A percentile compares a stretch with the other conserved stretches of the same genome.
phyloP scores from a whole-genome alignment of 140 eudicot species.

The Flaveria floridana region DNA sequence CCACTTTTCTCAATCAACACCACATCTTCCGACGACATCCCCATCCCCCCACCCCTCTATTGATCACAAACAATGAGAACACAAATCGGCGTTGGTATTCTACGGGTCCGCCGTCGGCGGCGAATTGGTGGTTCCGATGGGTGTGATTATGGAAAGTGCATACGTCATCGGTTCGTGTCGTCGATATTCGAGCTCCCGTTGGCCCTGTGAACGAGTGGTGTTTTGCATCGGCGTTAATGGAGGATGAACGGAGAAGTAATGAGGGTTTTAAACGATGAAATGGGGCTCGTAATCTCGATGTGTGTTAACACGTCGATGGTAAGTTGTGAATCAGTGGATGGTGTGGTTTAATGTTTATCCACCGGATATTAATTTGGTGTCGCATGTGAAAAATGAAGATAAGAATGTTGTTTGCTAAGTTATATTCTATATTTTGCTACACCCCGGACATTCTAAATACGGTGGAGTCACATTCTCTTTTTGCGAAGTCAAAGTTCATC shows the following conservation, averaged over 20 bases:
- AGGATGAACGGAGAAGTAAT: not conserved
- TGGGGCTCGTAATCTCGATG: not conserved
- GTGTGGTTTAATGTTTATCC: too few relatives aligned
- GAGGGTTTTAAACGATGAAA: not conserved
- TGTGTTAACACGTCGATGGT: not conserved
- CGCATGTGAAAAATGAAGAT: too few relatives aligned
- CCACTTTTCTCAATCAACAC: constrained; percentile 58
- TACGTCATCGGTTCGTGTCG: not conserved
- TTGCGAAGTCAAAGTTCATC: too few relatives aligned
- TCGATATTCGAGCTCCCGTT: constrained; percentile 3
- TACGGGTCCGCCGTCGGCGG: constrained; percentile 32
- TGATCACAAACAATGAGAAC: not conserved
- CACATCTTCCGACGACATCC: constrained; percentile 64
- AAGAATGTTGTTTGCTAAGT: too few relatives aligned
- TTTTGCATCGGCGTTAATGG: constrained; percentile 24
- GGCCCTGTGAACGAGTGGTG: not conserved
- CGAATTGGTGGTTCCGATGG: constrained; percentile 21
- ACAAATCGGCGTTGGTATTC: not conserved
- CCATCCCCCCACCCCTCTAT: constrained; percentile 36
- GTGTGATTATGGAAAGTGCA: not conserved
- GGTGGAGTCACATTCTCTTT: too few relatives aligned
- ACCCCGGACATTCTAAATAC: too few relatives aligned
- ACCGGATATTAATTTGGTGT: too few relatives aligned
- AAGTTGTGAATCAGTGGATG: not conserved
- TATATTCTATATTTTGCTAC: too few relatives aligned